Conservation (phyloP, 2,329 filamentous ascomycete species). For the Grosmannia huntii region DNA sequence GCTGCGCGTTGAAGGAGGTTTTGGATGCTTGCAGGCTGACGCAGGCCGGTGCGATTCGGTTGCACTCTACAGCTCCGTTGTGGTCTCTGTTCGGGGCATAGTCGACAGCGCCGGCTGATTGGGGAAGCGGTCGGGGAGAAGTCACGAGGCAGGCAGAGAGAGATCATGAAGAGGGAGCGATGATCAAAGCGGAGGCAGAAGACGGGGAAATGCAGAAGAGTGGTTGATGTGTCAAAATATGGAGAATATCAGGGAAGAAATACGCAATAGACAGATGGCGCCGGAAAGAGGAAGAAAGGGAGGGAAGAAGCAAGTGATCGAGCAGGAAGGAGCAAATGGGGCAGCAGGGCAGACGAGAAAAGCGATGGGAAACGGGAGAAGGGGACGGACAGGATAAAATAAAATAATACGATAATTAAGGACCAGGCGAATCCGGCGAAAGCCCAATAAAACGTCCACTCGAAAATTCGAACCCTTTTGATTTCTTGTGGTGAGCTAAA, state of each 20-base stretch:
- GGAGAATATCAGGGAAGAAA: not conserved
- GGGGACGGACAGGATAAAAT: not conserved
- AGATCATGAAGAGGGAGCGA: not conserved
- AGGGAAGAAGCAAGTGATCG: not conserved
- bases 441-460: not conserved
- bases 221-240: not conserved
- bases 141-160: not conserved
- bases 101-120: not conserved
- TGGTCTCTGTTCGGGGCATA: not conserved
- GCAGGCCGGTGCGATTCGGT: not conserved
- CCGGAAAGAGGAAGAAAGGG: not conserved
- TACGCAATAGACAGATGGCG: not conserved
- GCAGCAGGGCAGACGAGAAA: constrained; percentile 2
- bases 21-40: not conserved
- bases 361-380: not conserved
- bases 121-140: not conserved
- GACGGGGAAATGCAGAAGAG: not conserved
- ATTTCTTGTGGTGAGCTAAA: constrained; percentile 7
- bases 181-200: not conserved
- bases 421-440: not conserved
- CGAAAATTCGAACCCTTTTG: not conserved
- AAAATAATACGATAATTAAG: not conserved
- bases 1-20: not conserved
- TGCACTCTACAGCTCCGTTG: not conserved
- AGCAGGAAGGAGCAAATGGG: not conserved